Base-by-base conservation (phyloP, 805 yeast species). In the Tetrapisispora pingtungensis region DNA sequence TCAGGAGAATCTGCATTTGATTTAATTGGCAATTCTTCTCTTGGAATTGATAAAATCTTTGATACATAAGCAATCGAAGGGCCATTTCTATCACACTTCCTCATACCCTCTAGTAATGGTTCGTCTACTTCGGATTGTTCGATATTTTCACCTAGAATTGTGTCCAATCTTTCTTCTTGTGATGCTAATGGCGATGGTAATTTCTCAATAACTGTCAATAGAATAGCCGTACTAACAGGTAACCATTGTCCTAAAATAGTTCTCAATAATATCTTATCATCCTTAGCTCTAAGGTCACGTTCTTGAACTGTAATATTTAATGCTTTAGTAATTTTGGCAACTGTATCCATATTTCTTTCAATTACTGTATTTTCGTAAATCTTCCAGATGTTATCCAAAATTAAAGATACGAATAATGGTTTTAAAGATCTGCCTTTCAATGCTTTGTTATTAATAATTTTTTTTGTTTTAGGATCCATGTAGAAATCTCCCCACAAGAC, bases 401-500 rank as follows among this genome's bases (percentile, higher is more conserved):
- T 82, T 49, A 93, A 74, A 12, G 84, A 80, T 0, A 87, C 96
- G 70, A 93, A 93, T 50, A 93, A 62, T 0, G 96, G 95, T 58
- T 86, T 85, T 47, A 80, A 59, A 31, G 67, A 64, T 44, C 81
- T 70, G 2, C 84, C 78, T 55, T 79, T 82, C 42, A 78, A 61
- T 22, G 78, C 76, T 51, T 80, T 82, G 14, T 77, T 75, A 14
- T 80, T 78, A 14, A 87, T 68, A 30, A 93, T 83, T 56, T 82
- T 84, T 57, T 89, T 93, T 19, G 88, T 80, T 62, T 89, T 90
- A 57, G 95, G 84, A 61, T 93, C 97, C 56, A 86, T 70, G 59
- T 77, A 87, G 61, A 68, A 90, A 58, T 90, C 96, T 33, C 98
- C 98, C 97, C 97, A 93, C 4, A 93, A 69, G n/a, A 88, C 87